Base-by-base conservation (phyloP, 2,329 filamentous ascomycete genomes). In the Nemania bipapillata region DNA sequence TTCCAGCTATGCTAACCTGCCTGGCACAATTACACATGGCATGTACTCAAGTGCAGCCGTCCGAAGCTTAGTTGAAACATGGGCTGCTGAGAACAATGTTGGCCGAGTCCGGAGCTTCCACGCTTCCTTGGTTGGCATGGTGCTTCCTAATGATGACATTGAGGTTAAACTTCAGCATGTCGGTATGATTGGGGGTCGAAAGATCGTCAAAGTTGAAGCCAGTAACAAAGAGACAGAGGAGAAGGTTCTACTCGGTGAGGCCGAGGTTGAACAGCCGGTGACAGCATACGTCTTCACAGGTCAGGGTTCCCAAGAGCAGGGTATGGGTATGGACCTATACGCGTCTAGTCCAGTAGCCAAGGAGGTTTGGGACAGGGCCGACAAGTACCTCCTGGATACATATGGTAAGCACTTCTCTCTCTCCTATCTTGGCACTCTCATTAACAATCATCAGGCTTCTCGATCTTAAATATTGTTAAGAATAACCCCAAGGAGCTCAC, bases 271-370 rank as follows among this genome's bases (percentile, higher is more conserved):
- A 82, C 96, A 99, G 80, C 96, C 96, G 7, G 93, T 96, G 37
- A 97, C 95, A 1, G 91, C 96, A 4, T 99, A 99, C 77, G 93
- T 99, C 74, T 99, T 99, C 82, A 99, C 96, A 72, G 96, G 96
- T 64, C 96, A 99, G 82, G 96, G 96, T 76, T 97, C 94, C 58
- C 96, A 99, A 81, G 96, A 99, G 82, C 96, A 99, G 81, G 96
- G 96, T 70, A 99, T 99, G 96, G 96, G 96, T 82, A 99, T 99
- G 96, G 96, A 98, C 78, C 87, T 99, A 59, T 99, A 99, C 80
- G 91, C 87, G 77, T 97, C 91, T 86, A 98, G 96, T 80, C 85
- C 91, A 42, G 96, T 99, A 22, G 96, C 96, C 70, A 94, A 94
- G 84, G 95, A 97, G 76, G 96, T 99, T 59, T 99, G 96, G 96